Conservation (phyloP, 2,329 filamentous ascomycete genomes). For the Claviceps monticola region DNA sequence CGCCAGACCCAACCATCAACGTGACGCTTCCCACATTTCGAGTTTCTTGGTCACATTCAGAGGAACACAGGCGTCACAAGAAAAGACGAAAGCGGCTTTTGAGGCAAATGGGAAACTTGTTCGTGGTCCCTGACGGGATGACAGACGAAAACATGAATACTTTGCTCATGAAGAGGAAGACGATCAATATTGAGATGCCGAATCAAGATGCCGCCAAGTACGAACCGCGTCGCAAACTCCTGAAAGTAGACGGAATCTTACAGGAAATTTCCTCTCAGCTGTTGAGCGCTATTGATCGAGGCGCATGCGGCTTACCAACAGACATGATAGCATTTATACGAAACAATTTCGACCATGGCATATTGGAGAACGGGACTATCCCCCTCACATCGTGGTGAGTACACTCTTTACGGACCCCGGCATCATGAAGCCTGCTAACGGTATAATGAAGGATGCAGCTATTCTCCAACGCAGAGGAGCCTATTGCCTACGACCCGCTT, state of each 20-base stretch:
- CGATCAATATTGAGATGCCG: not conserved
- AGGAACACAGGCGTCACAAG: slow-evolving; percentile 15
- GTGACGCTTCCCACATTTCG: slow-evolving; percentile 16
- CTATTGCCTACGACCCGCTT: slow-evolving; percentile 1
- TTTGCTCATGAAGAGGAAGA: slow-evolving; percentile 2
- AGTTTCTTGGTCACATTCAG: slow-evolving; percentile 13
- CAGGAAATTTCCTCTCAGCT: slow-evolving; percentile 11
- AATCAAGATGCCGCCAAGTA: not conserved
- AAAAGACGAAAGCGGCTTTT: slow-evolving; percentile 16
- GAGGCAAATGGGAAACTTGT: slow-evolving; percentile 16
- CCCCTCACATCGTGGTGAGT: slow-evolving; percentile 22
- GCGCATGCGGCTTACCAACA: slow-evolving; percentile 14
- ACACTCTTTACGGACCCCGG: not conserved
- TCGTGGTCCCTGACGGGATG: slow-evolving; percentile 25
- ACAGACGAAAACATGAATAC: slow-evolving; percentile 13
- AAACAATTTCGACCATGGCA: slow-evolving; percentile 13
- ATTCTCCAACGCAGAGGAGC: slow-evolving; percentile 1
- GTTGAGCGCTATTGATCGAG: slow-evolving; percentile 3
- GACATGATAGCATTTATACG: slow-evolving; percentile 15
- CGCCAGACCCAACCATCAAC: slow-evolving; percentile 11
- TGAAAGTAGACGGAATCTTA: slow-evolving; percentile 14
- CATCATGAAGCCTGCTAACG: not conserved
- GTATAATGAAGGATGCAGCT: slow-evolving; percentile 15
- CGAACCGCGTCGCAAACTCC: slow-evolving; percentile 3
- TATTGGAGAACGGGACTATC: slow-evolving; percentile 11